Percentiles rank a stretch among this genome's conserved stretches.
Evolutionary conservation across 2,329 filamentous ascomycete species (phyloP).

Genomic region (Dichotomopilus funicola): DNA sequence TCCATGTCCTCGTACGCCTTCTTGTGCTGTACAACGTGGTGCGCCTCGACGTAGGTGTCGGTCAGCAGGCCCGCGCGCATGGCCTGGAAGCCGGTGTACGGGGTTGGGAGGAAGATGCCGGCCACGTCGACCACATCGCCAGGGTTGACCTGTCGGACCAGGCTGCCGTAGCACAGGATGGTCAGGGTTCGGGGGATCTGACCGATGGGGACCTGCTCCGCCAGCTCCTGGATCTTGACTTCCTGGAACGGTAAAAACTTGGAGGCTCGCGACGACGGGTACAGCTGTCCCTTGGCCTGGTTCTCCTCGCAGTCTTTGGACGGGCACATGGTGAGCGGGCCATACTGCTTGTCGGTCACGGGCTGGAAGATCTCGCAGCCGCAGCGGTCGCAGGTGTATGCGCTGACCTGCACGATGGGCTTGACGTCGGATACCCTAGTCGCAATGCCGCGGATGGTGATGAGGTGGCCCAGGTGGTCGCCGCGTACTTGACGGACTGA

Average conservation of each 20-base stretch:
- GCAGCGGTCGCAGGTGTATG: conserved; percentile 94
- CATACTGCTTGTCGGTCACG: conserved; percentile 82
- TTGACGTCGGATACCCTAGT: conserved; percentile 97
- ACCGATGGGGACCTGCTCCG: conserved; percentile 97
- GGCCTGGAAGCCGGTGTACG: conserved; percentile 97
- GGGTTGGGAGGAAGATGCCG: conserved; percentile 92
- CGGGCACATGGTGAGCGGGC: conserved; percentile 77
- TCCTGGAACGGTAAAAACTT: conserved; percentile 98
- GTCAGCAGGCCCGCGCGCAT: conserved; percentile 94
- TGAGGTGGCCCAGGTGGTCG: conserved; percentile 86
- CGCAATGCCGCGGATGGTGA: conserved; percentile 89
- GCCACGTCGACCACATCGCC: conserved; percentile 92
- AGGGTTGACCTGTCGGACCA: conserved; percentile 82
- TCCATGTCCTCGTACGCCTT: conserved; percentile 93
- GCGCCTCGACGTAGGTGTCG: conserved; percentile 93
- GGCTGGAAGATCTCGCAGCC: conserved; percentile 98
- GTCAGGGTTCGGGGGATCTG: conserved; percentile 93
- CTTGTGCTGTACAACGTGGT: conserved; percentile 92
- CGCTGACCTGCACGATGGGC: conserved; percentile 93
- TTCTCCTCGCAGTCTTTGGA: conserved; percentile 87
- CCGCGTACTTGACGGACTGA: conserved; percentile 92
- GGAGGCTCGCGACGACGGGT: conserved; percentile 89
- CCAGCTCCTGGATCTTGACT: conserved; percentile 97
- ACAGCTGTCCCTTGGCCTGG: conserved; percentile 87
- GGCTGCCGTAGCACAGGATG: conserved; percentile 77